A percentile compares a stretch with the other conserved stretches of the same genome.
phyloP scores from a whole-genome alignment of 2,329 filamentous ascomycete species.

The Aspergillus hiratsukae region DNA sequence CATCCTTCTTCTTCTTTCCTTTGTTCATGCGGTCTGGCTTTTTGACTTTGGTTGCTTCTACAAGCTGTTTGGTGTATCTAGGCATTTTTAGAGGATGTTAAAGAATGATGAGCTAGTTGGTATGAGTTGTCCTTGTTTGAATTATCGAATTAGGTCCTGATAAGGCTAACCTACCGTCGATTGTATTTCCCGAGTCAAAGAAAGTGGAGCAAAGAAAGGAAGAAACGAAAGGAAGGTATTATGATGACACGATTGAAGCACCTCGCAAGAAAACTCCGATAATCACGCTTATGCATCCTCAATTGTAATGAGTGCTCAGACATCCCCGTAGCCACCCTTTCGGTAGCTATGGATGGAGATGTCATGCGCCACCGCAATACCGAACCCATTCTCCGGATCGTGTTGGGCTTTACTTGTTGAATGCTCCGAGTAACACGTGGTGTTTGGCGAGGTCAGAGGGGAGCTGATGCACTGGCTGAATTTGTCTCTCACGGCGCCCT shows the following conservation, averaged over 20 bases:
- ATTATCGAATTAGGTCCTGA: no score
- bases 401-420: constrained; percentile 11
- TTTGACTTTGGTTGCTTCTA: no score
- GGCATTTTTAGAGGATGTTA: no score
- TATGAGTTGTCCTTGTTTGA: no score
- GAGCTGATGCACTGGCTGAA: constrained; percentile 9
- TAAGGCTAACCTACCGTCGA: no score
- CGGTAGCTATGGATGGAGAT: constrained; percentile 22
- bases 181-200: no score
- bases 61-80: no score
- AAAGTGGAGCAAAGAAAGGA: no score
- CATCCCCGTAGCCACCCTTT: constrained; percentile 5
- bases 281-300: not conserved
- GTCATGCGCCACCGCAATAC: constrained; percentile 28
- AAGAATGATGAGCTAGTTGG: no score
- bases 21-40: no score
- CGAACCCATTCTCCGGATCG: constrained; percentile 16
- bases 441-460: constrained; percentile 16
- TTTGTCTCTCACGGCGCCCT: constrained; percentile 9
- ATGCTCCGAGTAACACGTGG: constrained; percentile 26
- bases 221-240: no score
- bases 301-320: not conserved
- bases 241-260: not conserved
- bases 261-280: not conserved
- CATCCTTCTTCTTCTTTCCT: no score